phyloP scores from a whole-genome alignment of 192 early-diverging fungal genomes.

The Helicostylum pulchrum region DNA sequence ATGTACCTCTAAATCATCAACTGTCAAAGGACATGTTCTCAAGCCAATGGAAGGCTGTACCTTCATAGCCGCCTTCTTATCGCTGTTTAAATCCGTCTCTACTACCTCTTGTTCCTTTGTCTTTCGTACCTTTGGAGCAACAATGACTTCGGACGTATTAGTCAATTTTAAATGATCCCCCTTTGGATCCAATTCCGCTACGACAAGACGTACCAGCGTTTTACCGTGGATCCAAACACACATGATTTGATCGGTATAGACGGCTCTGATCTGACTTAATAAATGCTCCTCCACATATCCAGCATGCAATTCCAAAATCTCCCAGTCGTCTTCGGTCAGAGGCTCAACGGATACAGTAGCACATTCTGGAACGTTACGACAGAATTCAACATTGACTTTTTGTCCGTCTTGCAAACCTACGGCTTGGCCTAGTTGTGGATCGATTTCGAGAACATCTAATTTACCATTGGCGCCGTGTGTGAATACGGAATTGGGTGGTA shows the following conservation, averaged over 20 bases:
- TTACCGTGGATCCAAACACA: conserved; percentile 72
- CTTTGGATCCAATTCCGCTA: conserved; percentile 54
- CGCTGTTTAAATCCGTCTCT: conserved; percentile 16
- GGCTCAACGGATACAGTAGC: conserved; percentile 67
- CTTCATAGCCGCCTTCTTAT: neutral
- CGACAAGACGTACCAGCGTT: conserved; percentile 59
- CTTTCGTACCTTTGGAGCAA: conserved; percentile 63
- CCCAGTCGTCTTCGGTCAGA: conserved; percentile 73
- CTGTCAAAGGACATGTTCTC: neutral
- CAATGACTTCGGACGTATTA: conserved; percentile 67
- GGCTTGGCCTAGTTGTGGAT: conserved; percentile 61
- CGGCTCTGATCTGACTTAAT: conserved; percentile 64
- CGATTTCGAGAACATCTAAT: conserved; percentile 63
- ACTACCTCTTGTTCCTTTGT: conserved; percentile 11
- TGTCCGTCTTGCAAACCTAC: conserved; percentile 63
- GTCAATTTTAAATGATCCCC: conserved; percentile 51
- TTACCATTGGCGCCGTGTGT: conserved; percentile 31
- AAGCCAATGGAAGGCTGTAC: neutral
- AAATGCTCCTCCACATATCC: conserved; percentile 69
- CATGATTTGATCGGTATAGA: conserved; percentile 63
- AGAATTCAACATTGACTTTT: conserved; percentile 58
- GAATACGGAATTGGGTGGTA: conserved; percentile 29
- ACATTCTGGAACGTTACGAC: conserved; percentile 51
- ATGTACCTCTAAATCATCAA: conserved; percentile 29
- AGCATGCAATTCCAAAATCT: conserved; percentile 78